A percentile compares a stretch with the other conserved stretches of the same genome.
Conservation (phyloP, 2,329 filamentous ascomycete species). For the Zopfia rhizophila region DNA sequence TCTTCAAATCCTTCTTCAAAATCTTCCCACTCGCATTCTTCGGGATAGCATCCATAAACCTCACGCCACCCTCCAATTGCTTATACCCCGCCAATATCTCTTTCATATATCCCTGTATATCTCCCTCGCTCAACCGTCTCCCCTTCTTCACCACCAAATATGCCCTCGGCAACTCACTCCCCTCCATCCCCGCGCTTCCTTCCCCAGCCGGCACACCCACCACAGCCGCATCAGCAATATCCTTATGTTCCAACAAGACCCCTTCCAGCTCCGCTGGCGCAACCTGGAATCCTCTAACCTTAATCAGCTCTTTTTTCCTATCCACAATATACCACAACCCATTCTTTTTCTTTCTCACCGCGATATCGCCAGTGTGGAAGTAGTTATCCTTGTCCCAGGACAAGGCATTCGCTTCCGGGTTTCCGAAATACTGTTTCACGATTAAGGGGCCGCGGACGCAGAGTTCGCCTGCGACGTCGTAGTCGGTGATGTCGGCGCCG, state of each 20-base stretch:
- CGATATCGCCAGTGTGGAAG: constrained; percentile 68
- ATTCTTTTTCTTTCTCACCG: constrained; percentile 55
- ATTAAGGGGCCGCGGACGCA: constrained; percentile 65
- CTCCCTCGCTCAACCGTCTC: constrained; percentile 27
- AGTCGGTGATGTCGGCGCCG: constrained; percentile 64
- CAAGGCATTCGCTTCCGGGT: constrained; percentile 59
- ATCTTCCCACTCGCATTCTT: constrained; percentile 49
- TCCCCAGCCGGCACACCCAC: too few species aligned
- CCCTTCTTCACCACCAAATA: constrained; percentile 29
- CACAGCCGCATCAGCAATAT: constrained; percentile 40
- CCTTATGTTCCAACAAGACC: constrained; percentile 35
- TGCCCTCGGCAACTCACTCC: constrained; percentile 1
- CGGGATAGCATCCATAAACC: constrained; percentile 42
- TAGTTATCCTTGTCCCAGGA: constrained; percentile 64
- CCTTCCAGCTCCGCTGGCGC: constrained; percentile 40
- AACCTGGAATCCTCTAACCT: constrained; percentile 43
- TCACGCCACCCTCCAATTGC: constrained; percentile 41
- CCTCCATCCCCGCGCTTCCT: constrained; percentile 48
- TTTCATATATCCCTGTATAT: constrained; percentile 41
- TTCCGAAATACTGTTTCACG: constrained; percentile 65
- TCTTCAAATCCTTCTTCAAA: constrained; percentile 41
- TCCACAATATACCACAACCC: constrained; percentile 45
- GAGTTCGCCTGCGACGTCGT: constrained; percentile 62
- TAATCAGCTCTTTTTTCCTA: constrained; percentile 50
- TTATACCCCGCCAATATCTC: constrained; percentile 51